Evolutionary conservation across 164 flowering plant genomes (phyloP).

Genomic region (Vitis rupestris): DNA sequence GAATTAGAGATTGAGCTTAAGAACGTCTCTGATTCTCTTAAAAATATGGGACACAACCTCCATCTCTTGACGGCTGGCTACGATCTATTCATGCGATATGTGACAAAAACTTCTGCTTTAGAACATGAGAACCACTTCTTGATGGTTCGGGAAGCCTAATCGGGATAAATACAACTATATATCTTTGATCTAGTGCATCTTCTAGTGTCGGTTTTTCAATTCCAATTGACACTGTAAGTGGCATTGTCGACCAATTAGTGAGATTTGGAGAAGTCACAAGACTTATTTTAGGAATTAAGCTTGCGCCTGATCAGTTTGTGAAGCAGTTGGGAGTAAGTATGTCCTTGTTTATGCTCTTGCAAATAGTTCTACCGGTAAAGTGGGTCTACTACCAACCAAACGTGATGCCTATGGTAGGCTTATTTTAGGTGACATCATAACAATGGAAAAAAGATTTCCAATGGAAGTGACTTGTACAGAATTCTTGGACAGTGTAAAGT

Average conservation of each 20-base stretch:
- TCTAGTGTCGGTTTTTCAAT: constrained; percentile 50
- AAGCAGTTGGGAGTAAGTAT: constrained; percentile 65
- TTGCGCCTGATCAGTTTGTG: constrained; percentile 17
- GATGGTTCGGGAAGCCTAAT: constrained; percentile 64
- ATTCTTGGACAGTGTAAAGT: constrained; percentile 68
- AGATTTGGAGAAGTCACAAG: constrained; percentile 62
- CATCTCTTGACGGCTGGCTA: too few relatives aligned
- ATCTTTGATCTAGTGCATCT: constrained; percentile 66
- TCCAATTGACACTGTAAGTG: too few relatives aligned
- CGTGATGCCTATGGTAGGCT: constrained; percentile 63
- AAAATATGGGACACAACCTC: too few relatives aligned
- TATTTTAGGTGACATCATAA: constrained; percentile 57
- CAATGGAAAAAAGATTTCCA: constrained; percentile 53
- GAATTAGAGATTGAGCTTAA: too few relatives aligned
- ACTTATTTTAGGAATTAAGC: constrained; percentile 59
- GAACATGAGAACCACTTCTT: constrained; percentile 17
- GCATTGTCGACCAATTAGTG: constrained; percentile 56
- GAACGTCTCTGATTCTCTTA: too few relatives aligned
- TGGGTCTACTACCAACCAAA: constrained; percentile 56
- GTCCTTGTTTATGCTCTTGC: constrained; percentile 57
- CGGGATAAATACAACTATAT: constrained; percentile 67
- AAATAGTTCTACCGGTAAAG: constrained; percentile 66
- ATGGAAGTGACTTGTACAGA: constrained; percentile 65
- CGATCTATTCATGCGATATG: too few relatives aligned
- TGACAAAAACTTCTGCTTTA: too few relatives aligned